Base-by-base conservation (phyloP, 306 rosid species). In the Prunus padus region DNA sequence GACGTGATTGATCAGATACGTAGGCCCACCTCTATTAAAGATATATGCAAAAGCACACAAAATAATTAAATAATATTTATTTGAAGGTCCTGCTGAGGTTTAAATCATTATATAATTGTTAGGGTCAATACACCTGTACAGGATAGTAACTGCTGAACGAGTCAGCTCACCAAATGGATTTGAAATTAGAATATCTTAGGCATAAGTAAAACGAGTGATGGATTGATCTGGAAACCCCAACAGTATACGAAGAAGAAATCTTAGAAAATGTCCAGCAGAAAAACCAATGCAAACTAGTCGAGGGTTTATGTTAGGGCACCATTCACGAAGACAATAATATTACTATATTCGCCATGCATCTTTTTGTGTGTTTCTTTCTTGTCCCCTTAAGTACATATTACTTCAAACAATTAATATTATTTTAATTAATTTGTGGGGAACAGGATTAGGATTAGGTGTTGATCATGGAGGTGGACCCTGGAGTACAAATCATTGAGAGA, bases 401-500 rank as follows among this genome's bases (percentile, higher is more conserved):
- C 7, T 14, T 20, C 55, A 14, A 3, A 50, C 18, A 50, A 3
- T 4, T 14, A 16, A 51, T 51, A 12, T 52, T 50, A 47, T 6
- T 44, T 26, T 16, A 2, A 33, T 71, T 12, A 50, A 55, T 55
- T 71, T 40, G 14, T 14, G 49, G 65, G 72, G 70, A 76, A 33
- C 61, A 16, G 40, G 75, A 81, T 81, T 76, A 16, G 40, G 75
- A 81, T 81, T 76, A 81, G 75, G 66, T 65, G 30, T 57, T 19
- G 65, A 65, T 46, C 45, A 26, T 26, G 44, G 25, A 59, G 23
- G 59, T 20, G 76, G 79, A 69, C 46, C 78, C 33, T 23, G 4
- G 22, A 11, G 51, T 14, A 50, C 37, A 50, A 74, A 65, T 65
- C 33, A 59, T 59, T 59, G 65, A 12, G 65, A 59, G 9, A 59